These are phyloP conservation scores for Lasiosphaeriaceae sp. DNA, from an alignment of 495 filamentous ascomycete species.

Conservation along the genomic window DNA sequence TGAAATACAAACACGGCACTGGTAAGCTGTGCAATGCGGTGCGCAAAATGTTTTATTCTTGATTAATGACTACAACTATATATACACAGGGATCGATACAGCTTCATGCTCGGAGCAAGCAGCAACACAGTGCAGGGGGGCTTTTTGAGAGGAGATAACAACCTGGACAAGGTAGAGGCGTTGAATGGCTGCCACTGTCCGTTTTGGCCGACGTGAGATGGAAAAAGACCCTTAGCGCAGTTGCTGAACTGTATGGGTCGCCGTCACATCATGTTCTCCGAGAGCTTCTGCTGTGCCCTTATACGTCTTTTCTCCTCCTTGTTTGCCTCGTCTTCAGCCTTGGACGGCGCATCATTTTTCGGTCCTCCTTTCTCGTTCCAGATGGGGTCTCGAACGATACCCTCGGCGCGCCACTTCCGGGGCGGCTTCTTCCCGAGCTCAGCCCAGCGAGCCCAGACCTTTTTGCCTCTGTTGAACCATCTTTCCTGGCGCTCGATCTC, in stretches of 20 bases:
- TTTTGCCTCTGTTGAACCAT: slow-evolving; percentile 76
- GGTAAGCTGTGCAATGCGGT: too few species aligned
- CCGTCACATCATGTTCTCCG: slow-evolving; percentile 10
- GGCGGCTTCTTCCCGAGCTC: slow-evolving; percentile 67
- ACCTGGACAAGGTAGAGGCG: too few species aligned
- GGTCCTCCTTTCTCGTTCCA: slow-evolving; percentile 29
- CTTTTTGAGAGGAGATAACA: too few species aligned
- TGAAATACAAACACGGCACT: too few species aligned
- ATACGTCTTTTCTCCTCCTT: neutral
- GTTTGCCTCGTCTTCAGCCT: slow-evolving; percentile 10
- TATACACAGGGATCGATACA: too few species aligned
- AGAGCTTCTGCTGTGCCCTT: slow-evolving; percentile 10
- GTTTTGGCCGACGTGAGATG: too few species aligned
- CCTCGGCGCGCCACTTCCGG: slow-evolving; percentile 61
- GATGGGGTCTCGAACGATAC: slow-evolving; percentile 48
- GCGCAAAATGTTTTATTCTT: neutral
- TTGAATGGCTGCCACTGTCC: too few species aligned
- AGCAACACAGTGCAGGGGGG: too few species aligned
- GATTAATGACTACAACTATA: too few species aligned
- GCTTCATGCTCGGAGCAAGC: too few species aligned
- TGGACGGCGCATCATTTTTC: neutral
- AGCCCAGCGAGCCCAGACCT: slow-evolving; percentile 70
- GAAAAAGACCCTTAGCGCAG: too few species aligned
- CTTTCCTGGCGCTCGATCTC: slow-evolving; percentile 54
- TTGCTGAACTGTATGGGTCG: neutral